Evolutionary conservation across 176 grass and related monocot genomes (phyloP).

Genomic region (Themeda triandra): DNA sequence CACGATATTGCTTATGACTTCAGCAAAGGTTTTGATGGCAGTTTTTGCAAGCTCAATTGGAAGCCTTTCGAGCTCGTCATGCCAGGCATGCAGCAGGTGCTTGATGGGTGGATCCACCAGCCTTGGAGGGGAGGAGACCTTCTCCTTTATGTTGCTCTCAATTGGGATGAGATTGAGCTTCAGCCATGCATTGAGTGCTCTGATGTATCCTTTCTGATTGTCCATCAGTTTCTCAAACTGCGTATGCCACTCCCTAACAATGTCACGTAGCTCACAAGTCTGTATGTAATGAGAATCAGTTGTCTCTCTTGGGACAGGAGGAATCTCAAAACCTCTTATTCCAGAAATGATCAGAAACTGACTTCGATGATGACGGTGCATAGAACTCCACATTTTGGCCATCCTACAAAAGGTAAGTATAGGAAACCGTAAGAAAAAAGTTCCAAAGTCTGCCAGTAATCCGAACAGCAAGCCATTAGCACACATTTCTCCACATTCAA

Average conservation of each 20-base stretch:
- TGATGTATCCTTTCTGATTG: slow-evolving; percentile 78
- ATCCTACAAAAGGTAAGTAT: slow-evolving; percentile 52
- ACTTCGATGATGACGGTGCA: slow-evolving; percentile 58
- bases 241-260: slow-evolving; percentile 63
- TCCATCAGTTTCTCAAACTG: slow-evolving; percentile 75
- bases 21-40: slow-evolving; percentile 70
- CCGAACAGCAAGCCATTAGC: slow-evolving; percentile 1
- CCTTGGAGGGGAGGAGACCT: slow-evolving; percentile 76
- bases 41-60: slow-evolving; percentile 68
- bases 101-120: slow-evolving; percentile 64
- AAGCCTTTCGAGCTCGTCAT: slow-evolving; percentile 76
- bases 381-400: slow-evolving; percentile 75
- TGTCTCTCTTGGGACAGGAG: slow-evolving; percentile 56
- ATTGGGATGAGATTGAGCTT: slow-evolving; percentile 86
- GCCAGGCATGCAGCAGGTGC: slow-evolving; percentile 71
- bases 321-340: slow-evolving; percentile 51
- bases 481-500: slow-evolving; percentile 8
- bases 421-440: slow-evolving; percentile 5
- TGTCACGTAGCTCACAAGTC: slow-evolving; percentile 57
- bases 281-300: slow-evolving; percentile 55
- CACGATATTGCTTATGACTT: slow-evolving; percentile 60
- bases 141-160: slow-evolving; percentile 84
- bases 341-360: slow-evolving; percentile 39
- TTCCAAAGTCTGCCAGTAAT: neutral
- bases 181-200: slow-evolving; percentile 80